Evolutionary conservation across 2,329 filamentous ascomycete species (phyloP).

Genomic region (Drechslera avenae): DNA sequence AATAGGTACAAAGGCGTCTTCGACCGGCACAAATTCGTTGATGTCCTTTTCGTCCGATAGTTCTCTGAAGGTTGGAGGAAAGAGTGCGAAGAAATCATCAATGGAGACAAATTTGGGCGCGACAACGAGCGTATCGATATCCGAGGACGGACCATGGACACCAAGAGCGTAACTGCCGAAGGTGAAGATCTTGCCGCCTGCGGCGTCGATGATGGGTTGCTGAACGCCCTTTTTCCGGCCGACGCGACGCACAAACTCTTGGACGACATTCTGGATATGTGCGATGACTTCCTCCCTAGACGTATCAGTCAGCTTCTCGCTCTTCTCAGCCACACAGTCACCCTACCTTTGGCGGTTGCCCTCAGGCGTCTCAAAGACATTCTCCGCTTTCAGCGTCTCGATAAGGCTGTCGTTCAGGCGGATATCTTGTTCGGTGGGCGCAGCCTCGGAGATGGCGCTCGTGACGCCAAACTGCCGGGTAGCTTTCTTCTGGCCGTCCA

Average conservation of each 20-base stretch:
- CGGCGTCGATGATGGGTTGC: conserved; percentile 76
- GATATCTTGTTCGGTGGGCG: conserved; percentile 79
- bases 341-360: conserved; percentile 81
- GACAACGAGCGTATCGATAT: conserved; percentile 96
- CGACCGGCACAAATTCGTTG: conserved; percentile 81
- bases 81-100: conserved; percentile 89
- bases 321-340: not conserved
- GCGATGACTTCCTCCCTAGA: conserved; percentile 73
- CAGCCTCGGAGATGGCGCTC: conserved; percentile 75
- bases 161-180: conserved; percentile 95
- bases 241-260: conserved; percentile 86
- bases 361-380: conserved; percentile 84
- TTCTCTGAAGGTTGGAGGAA: conserved; percentile 77
- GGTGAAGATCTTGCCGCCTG: conserved; percentile 91
- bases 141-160: conserved; percentile 89
- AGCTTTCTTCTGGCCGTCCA: conserved; percentile 41
- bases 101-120: conserved; percentile 87
- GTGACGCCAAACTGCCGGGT: conserved; percentile 70
- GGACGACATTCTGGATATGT: conserved; percentile 77
- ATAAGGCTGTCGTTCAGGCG: conserved; percentile 78
- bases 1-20: conserved; percentile 91
- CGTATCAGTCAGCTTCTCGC: conserved; percentile 13
- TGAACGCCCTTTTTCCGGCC: conserved; percentile 75
- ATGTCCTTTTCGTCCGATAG: conserved; percentile 81
- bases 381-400: conserved; percentile 82